Percentiles rank a stretch among this genome's conserved stretches.
Evolutionary conservation across 129 eudicot genomes (phyloP).

Genomic region (Flaveria linearis): DNA sequence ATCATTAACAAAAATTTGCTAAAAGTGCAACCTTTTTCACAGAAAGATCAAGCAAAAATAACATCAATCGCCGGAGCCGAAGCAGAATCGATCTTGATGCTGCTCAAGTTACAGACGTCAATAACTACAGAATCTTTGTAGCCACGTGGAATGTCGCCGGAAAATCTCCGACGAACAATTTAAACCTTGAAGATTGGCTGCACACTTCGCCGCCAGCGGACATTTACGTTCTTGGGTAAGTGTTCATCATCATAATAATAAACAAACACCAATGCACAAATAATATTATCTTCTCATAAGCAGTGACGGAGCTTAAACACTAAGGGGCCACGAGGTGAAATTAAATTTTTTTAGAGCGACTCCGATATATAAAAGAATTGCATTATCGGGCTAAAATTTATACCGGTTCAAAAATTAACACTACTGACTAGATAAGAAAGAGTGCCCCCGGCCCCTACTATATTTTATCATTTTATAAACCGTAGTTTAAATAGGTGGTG

Average conservation of each 20-base stretch:
- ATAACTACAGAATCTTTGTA: slow-evolving; percentile 75
- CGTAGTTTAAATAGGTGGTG: too few relatives aligned
- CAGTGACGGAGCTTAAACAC: too few relatives aligned
- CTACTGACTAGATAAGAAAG: too few relatives aligned
- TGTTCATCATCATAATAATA: neutral
- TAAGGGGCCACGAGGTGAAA: too few relatives aligned
- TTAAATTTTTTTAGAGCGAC: too few relatives aligned
- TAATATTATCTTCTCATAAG: too few relatives aligned
- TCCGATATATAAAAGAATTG: too few relatives aligned
- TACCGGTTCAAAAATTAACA: too few relatives aligned
- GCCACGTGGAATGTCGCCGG: slow-evolving; percentile 99
- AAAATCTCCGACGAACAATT: slow-evolving; percentile 73
- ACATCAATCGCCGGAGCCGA: slow-evolving; percentile 48
- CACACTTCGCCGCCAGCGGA: slow-evolving; percentile 96
- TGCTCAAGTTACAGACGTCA: slow-evolving; percentile 69
- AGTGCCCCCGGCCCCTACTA: too few relatives aligned
- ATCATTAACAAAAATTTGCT: neutral
- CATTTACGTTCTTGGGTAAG: slow-evolving; percentile 96
- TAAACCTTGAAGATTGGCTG: slow-evolving; percentile 95
- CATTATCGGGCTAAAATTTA: too few relatives aligned
- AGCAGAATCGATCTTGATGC: slow-evolving; percentile 68
- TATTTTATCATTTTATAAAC: too few relatives aligned
- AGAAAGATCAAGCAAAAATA: slow-evolving; percentile 62
- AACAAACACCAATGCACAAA: too few relatives aligned
- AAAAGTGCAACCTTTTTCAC: slow-evolving; percentile 2